Conservation (phyloP, 176 grass and related monocot genomes). For the Puccinellia tenuiflora region DNA sequence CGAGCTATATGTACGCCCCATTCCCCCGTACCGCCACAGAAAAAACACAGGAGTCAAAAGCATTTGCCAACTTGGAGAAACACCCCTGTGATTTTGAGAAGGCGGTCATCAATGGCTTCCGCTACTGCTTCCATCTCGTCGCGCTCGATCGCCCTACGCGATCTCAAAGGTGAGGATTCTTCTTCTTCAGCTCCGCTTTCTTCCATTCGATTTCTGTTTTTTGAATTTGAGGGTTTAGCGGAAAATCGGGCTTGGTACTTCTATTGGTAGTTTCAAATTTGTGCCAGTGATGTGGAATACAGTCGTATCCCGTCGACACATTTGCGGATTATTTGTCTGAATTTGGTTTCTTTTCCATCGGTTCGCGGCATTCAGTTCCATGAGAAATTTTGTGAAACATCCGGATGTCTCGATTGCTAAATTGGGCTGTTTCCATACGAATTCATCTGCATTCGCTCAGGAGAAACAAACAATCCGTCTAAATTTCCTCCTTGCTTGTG, state of each 20-base stretch:
- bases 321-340: background rate
- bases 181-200: background rate
- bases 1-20: constrained; percentile 37
- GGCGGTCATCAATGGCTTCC: constrained; percentile 47
- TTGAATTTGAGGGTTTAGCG: background rate
- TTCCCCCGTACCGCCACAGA: constrained; percentile 17
- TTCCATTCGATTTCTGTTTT: background rate
- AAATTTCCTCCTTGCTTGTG: background rate
- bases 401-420: too few species aligned
- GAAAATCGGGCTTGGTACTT: background rate
- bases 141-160: constrained; percentile 41
- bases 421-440: background rate
- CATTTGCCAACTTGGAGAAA: background rate
- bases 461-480: background rate
- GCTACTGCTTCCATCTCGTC: constrained; percentile 71
- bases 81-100: constrained; percentile 3
- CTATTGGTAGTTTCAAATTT: background rate
- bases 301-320: background rate
- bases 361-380: background rate
- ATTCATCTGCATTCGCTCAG: background rate
- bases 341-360: background rate
- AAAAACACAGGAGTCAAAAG: constrained; percentile 20
- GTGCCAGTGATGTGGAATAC: background rate
- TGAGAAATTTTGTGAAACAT: background rate
- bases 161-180: constrained; percentile 50